A percentile compares a stretch with the other conserved stretches of the same genome.
These are phyloP conservation scores for Euphorbia peplus DNA, from an alignment of 345 rosid genomes.

Conservation along the genomic window DNA sequence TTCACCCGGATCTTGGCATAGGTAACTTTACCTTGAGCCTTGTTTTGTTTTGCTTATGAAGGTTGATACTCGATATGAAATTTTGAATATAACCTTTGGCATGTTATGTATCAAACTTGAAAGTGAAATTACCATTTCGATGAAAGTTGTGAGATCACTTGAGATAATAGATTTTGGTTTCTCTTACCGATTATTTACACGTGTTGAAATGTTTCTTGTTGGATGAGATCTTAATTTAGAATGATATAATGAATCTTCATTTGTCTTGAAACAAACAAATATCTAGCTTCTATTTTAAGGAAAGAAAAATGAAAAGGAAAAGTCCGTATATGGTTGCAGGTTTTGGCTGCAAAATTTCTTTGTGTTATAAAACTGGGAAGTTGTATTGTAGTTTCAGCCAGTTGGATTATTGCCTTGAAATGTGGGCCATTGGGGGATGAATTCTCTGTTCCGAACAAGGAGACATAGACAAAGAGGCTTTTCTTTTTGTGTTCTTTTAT, in stretches of 20 bases:
- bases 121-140: background rate
- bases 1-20: slow-evolving; percentile 90
- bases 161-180: background rate
- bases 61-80: too few species aligned
- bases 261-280: background rate
- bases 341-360: background rate
- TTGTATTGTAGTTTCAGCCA: background rate
- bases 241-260: too few species aligned
- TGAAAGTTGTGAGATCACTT: background rate
- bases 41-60: slow-evolving; percentile 1
- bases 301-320: too few species aligned
- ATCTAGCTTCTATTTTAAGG: background rate
- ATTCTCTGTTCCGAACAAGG: background rate
- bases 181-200: background rate
- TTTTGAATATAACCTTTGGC: background rate
- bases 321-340: background rate
- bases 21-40: slow-evolving; percentile 32
- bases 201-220: background rate
- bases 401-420: background rate
- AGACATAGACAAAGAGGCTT: background rate
- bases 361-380: background rate
- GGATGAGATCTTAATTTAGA: background rate
- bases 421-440: background rate
- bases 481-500: background rate
- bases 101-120: background rate